These are phyloP conservation scores for Aspergillus cavernicola DNA, from an alignment of 495 filamentous ascomycete species.

Conservation along the genomic window DNA sequence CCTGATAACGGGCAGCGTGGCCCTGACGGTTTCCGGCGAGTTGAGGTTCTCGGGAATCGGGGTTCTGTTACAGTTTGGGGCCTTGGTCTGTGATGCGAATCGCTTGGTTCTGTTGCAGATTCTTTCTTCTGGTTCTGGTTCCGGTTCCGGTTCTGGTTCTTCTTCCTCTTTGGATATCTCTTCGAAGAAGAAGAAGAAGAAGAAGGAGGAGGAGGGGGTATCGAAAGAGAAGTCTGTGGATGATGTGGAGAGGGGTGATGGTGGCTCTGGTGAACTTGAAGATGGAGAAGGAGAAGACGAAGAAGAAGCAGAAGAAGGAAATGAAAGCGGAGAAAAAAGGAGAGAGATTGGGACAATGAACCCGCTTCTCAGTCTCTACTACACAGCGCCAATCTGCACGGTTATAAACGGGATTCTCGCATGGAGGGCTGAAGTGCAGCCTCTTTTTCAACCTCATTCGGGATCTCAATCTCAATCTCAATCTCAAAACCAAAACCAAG, in stretches of 20 bases:
- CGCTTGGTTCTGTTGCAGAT: slow-evolving; percentile 76
- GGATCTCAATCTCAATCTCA: background rate
- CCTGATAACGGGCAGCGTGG: slow-evolving; percentile 70
- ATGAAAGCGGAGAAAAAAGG: background rate
- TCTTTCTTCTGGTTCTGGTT: slow-evolving; percentile 45
- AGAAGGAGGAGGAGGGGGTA: background rate
- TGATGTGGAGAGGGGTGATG: too few species aligned
- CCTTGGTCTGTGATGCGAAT: slow-evolving; percentile 69
- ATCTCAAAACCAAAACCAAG: too few species aligned
- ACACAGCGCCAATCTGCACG: slow-evolving; percentile 77
- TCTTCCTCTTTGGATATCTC: background rate
- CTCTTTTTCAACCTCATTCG: slow-evolving; percentile 28
- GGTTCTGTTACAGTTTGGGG: slow-evolving; percentile 65
- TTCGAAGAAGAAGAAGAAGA: background rate
- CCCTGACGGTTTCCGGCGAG: slow-evolving; percentile 71
- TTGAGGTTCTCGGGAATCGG: slow-evolving; percentile 67
- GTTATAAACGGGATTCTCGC: slow-evolving; percentile 68
- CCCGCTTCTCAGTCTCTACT: slow-evolving; percentile 78
- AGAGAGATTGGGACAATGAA: slow-evolving; percentile 60
- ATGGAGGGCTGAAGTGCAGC: slow-evolving; percentile 53
- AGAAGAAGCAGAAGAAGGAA: background rate
- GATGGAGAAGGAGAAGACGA: background rate
- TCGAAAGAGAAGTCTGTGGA: too few species aligned
- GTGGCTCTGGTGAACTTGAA: too few species aligned
- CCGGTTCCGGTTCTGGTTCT: background rate